Percentiles rank a stretch among this genome's conserved stretches.
phyloP scores from a whole-genome alignment of 169 alveolate genomes.

The Eimeria praecox region DNA sequence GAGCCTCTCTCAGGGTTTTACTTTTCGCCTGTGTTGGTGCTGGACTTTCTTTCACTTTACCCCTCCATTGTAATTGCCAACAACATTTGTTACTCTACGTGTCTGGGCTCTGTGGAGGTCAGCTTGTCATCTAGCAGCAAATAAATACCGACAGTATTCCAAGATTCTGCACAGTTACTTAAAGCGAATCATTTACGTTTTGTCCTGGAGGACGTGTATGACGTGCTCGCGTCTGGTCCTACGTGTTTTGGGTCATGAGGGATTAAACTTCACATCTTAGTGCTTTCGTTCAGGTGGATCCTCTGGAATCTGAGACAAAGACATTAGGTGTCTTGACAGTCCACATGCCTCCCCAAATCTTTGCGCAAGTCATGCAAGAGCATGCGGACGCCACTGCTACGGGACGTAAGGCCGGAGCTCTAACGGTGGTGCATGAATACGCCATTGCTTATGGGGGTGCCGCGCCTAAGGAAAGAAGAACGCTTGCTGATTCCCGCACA shows the following conservation, averaged over 20 bases:
- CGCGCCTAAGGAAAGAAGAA: conserved; percentile 6
- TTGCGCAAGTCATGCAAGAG: conserved; percentile 67
- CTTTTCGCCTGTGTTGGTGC: conserved; percentile 96
- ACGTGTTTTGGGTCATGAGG: conserved; percentile 24
- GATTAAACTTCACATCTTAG: background rate
- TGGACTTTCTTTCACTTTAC: conserved; percentile 97
- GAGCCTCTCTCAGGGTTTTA: conserved; percentile 96
- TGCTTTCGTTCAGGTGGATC: conserved; percentile 64
- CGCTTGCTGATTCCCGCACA: conserved; percentile 46
- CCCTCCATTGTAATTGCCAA: conserved; percentile 98
- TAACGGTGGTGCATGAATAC: background rate
- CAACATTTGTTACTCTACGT: conserved; percentile 96
- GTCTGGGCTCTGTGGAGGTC: conserved; percentile 87
- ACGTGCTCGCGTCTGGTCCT: background rate
- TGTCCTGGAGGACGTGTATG: conserved; percentile 83
- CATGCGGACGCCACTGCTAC: conserved; percentile 75
- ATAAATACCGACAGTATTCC: background rate
- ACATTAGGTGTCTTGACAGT: conserved; percentile 73
- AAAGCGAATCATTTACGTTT: background rate
- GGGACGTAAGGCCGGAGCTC: conserved; percentile 38
- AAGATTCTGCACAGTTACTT: background rate
- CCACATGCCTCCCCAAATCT: conserved; percentile 70
- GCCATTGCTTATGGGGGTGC: background rate
- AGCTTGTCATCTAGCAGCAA: background rate
- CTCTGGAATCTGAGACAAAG: conserved; percentile 67